phyloP scores from a whole-genome alignment of 108 stramenopile genomes.

The Pseudonitzschia multiseries region DNA sequence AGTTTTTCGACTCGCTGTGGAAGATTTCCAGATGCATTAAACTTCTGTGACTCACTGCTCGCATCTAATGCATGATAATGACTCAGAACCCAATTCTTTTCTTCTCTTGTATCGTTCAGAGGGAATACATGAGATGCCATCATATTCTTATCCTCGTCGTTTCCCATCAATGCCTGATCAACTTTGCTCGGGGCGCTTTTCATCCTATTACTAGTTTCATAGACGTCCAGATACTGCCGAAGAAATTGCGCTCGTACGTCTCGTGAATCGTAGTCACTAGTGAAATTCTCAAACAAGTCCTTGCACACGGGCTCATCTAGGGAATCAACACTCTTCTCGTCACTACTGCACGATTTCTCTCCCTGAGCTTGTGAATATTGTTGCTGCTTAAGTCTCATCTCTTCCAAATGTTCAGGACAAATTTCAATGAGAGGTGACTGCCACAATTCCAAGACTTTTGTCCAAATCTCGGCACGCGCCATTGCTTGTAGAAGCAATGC shows the following conservation, averaged over 20 bases:
- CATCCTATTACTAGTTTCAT: conserved; percentile 15
- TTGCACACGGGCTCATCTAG: conserved; percentile 20
- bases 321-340: conserved; percentile 26
- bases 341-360: not conserved
- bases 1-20: conserved; percentile 45
- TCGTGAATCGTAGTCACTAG: conserved; percentile 40
- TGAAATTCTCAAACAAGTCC: conserved; percentile 48
- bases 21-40: conserved; percentile 20
- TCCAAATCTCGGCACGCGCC: conserved; percentile 56
- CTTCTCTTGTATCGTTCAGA: conserved; percentile 33
- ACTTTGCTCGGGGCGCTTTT: not conserved
- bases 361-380: conserved; percentile 17
- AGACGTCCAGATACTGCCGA: conserved; percentile 49
- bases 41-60: not conserved
- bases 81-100: conserved; percentile 57
- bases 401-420: conserved; percentile 18
- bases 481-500: conserved; percentile 59
- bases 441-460: conserved; percentile 40
- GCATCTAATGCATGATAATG: conserved; percentile 30
- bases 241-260: conserved; percentile 26
- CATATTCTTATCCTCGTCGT: conserved; percentile 24
- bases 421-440: conserved; percentile 27
- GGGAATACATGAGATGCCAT: conserved; percentile 49
- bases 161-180: not conserved
- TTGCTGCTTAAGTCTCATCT: conserved; percentile 25